Base-by-base conservation (phyloP, 345 rosid species). In the Eucalyptus regnans region DNA sequence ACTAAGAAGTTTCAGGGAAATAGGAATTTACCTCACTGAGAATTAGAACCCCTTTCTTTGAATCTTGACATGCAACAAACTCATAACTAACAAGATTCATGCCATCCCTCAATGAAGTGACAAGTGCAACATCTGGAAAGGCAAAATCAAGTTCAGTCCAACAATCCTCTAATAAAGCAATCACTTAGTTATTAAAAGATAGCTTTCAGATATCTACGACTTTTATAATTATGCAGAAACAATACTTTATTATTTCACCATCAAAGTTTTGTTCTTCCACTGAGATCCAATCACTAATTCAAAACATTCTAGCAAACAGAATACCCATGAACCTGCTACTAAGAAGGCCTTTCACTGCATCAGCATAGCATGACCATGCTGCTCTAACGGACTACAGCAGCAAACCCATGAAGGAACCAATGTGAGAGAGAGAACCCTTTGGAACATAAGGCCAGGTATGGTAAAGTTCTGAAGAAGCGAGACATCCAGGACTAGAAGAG, bases 81-180 rank as follows among this genome's bases (percentile, higher is more conserved):
- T 98, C 99, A 87, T 97, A 98, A 90, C 99, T 98, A 89, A 98
- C 99, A 90, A 98, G 99, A 93, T 98, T 98, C 99, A 98, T 98
- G 90, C 99, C 99, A 91, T 98, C 99, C 94, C 99, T 95, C 94
- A 98, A 89, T 90, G 99, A 98, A 83, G 99, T 97, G 62, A 98
- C 99, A 41, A 98, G 99, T 86, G 99, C 97, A 87, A 98, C 96
- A 95, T 98, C 99, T 98, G 96, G 89, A 89, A 52, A 90, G 90
- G 49, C 66, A 48, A 50, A 80, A 48, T 76, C 46, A 20, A 48
- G 48, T 76, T 76, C 84, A 76, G 27, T 76, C 84, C 84, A 76
- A 20, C 29, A 41, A 76, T 76, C 29, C 15, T 12, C 84, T 41
- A 86, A 50, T 14, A 83, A 43, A 90, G 50, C 60, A 76, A 41